Evolutionary conservation across 768 basidiomycete genomes (phyloP).

Genomic region (Zangia roseola): DNA sequence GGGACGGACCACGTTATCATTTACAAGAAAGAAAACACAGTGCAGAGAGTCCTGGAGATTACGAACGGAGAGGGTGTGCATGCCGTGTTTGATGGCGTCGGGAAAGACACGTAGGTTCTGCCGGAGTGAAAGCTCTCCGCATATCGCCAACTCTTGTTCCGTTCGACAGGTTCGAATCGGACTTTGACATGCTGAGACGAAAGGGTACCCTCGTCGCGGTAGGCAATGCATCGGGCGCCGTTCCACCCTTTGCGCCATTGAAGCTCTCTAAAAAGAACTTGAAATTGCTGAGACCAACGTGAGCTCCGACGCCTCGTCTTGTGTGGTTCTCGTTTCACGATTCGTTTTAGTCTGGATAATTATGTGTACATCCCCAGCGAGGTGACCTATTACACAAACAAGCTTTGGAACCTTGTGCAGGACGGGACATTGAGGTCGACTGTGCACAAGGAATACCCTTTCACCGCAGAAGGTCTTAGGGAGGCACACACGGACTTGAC

Average conservation of each 20-base stretch:
- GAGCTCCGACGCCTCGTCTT: conserved; percentile 16
- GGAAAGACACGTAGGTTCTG: conserved; percentile 80
- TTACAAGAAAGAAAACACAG: conserved; percentile 73
- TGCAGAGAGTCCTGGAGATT: conserved; percentile 67
- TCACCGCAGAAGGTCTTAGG: conserved; percentile 75
- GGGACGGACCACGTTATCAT: conserved; percentile 89
- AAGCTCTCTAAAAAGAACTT: conserved; percentile 81
- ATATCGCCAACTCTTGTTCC: not conserved
- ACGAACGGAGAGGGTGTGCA: conserved; percentile 82
- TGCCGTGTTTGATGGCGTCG: conserved; percentile 93
- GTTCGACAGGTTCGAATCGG: conserved; percentile 59
- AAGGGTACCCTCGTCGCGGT: conserved; percentile 90
- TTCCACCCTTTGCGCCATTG: conserved; percentile 70
- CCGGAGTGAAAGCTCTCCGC: not conserved
- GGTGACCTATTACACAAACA: conserved; percentile 57
- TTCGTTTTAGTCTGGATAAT: conserved; percentile 55
- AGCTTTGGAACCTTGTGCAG: conserved; percentile 61
- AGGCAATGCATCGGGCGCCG: conserved; percentile 89
- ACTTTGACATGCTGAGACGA: conserved; percentile 78
- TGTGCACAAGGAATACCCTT: conserved; percentile 77
- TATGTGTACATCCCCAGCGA: conserved; percentile 78
- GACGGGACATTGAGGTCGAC: conserved; percentile 62
- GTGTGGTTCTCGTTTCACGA: not conserved
- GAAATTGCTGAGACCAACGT: conserved; percentile 77
- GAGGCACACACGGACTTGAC: conserved; percentile 78